Conservation (phyloP, 208 protist species). For the Trypanosoma boissoni region DNA sequence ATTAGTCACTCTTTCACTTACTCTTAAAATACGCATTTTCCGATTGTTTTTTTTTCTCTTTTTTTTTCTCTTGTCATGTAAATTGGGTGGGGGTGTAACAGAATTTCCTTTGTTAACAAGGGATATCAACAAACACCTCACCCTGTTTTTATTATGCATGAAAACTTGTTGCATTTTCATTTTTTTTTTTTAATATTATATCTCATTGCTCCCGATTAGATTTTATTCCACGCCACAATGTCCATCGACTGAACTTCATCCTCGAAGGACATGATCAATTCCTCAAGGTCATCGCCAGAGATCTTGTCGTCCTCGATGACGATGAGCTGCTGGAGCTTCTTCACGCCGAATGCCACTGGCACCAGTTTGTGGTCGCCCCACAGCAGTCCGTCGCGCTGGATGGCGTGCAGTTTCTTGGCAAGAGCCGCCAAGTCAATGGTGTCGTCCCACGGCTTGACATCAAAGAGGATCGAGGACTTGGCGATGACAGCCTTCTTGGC, state of each 20-base stretch:
- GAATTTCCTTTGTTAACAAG: too few species aligned
- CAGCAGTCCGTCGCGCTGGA: slow-evolving; percentile 86
- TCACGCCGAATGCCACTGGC: slow-evolving; percentile 93
- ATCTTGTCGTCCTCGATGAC: slow-evolving; percentile 96
- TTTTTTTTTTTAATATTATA: too few species aligned
- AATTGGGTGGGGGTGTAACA: too few species aligned
- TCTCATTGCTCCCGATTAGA: slow-evolving; percentile 72
- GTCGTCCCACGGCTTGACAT: slow-evolving; percentile 95
- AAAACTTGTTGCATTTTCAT: too few species aligned
- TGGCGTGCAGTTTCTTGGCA: slow-evolving; percentile 77
- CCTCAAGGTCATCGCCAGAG: slow-evolving; percentile 91
- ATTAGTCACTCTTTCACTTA: too few species aligned
- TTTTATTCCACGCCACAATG: slow-evolving; percentile 96
- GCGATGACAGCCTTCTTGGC: slow-evolving; percentile 78
- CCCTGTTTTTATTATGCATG: too few species aligned
- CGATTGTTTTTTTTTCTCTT: too few species aligned
- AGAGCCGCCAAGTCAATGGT: slow-evolving; percentile 86
- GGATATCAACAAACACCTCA: too few species aligned
- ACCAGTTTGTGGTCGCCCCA: slow-evolving; percentile 92
- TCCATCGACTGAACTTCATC: slow-evolving; percentile 95
- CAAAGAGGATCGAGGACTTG: slow-evolving; percentile 90
- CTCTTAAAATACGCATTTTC: too few species aligned
- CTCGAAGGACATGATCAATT: slow-evolving; percentile 91
- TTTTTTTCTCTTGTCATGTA: too few species aligned
- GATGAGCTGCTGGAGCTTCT: slow-evolving; percentile 94